Conservation (phyloP, 2,329 filamentous ascomycete genomes). For the Dryadomyces quercus-mongolicae region DNA sequence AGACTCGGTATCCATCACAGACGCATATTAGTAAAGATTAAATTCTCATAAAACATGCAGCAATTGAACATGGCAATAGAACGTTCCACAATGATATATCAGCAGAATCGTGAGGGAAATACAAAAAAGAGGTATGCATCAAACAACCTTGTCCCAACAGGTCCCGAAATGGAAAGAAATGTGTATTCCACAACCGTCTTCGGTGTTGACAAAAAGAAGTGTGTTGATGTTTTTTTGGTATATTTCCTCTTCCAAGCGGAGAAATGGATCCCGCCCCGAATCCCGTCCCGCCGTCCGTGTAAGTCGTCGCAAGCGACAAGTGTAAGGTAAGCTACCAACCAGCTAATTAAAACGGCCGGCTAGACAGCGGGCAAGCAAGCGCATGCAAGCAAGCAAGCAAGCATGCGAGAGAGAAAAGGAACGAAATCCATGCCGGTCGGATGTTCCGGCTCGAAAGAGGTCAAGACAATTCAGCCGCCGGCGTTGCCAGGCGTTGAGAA, state of each 20-base stretch:
- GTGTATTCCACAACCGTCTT: not conserved
- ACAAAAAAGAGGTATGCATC: conserved; percentile 8
- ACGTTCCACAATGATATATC: conserved; percentile 12
- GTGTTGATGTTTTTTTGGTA: conserved; percentile 1
- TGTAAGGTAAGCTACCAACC: not conserved
- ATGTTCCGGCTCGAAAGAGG: conserved; percentile 1
- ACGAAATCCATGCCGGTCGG: not conserved
- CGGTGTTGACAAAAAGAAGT: not conserved
- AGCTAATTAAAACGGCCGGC: not conserved
- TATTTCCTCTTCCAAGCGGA: not conserved
- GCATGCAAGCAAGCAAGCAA: not conserved
- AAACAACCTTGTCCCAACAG: conserved; percentile 7
- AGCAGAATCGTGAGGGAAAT: conserved; percentile 10
- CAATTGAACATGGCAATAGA: not conserved
- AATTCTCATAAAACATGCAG: not conserved
- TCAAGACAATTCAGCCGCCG: not conserved
- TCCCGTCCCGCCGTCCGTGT: not conserved
- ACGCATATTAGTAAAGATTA: not conserved
- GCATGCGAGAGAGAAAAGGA: too few species aligned
- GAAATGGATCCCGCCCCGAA: not conserved
- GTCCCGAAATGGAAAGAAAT: conserved; percentile 1
- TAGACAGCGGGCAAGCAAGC: too few species aligned
- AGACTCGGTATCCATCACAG: not conserved
- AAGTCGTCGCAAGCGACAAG: not conserved
- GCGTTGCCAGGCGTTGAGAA: not conserved